Conservation (phyloP, 78 protist species). For the Dictyostelium intermedium region DNA sequence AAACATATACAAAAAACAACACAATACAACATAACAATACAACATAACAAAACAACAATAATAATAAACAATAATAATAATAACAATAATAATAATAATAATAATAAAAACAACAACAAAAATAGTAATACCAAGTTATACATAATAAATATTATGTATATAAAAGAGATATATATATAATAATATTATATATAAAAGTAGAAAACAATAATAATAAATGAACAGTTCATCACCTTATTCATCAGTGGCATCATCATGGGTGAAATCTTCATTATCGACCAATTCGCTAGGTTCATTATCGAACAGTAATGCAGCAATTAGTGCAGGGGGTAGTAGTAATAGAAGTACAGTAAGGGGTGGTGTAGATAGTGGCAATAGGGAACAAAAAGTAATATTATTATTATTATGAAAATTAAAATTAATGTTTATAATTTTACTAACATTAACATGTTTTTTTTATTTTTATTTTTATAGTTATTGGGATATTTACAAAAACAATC, state of each 20-base stretch:
- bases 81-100: no score
- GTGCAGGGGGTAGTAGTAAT: not conserved
- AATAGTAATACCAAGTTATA: not conserved
- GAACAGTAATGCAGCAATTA: not conserved
- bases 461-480: not conserved
- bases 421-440: not conserved
- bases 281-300: not conserved
- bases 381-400: not conserved
- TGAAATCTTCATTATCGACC: not conserved
- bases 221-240: not conserved
- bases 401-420: no score
- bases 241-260: not conserved
- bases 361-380: not conserved
- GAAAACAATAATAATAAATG: not conserved
- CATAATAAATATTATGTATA: not conserved
- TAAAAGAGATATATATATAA: not conserved
- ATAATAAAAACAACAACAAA: no score
- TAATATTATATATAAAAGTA: not conserved
- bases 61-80: no score
- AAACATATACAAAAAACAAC: not conserved
- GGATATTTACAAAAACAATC: slow-evolving; percentile 72
- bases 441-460: not conserved
- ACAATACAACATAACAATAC: not conserved
- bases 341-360: not conserved
- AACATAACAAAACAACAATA: no score